phyloP scores from a whole-genome alignment of 2,329 filamentous ascomycete species.

The Thielaviopsis ethacetica region DNA sequence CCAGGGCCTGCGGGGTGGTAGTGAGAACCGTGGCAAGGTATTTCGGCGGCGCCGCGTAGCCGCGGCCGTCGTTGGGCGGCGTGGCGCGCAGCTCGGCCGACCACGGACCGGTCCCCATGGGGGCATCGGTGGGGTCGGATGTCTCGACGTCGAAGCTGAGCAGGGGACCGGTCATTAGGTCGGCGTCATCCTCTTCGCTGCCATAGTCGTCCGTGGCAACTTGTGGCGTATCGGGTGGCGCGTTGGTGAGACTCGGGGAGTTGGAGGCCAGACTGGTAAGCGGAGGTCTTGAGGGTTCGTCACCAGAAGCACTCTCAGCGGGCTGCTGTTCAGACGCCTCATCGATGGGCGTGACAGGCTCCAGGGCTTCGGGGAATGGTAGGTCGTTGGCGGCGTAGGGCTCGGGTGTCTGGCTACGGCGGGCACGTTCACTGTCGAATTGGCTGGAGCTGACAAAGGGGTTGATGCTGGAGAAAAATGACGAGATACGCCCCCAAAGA shows the following conservation, averaged over 20 bases:
- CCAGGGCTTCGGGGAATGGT: conserved; percentile 15
- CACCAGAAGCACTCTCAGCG: neutral
- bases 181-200: conserved; percentile 40
- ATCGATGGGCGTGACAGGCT: conserved; percentile 20
- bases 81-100: conserved; percentile 42
- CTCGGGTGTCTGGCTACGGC: conserved; percentile 14
- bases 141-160: conserved; percentile 47
- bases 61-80: conserved; percentile 19
- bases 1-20: conserved; percentile 30
- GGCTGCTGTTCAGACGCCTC: conserved; percentile 10
- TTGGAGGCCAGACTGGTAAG: neutral
- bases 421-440: conserved; percentile 14
- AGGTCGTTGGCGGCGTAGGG: conserved; percentile 14
- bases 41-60: conserved; percentile 15
- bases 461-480: neutral
- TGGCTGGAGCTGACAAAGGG: conserved; percentile 12
- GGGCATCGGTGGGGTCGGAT: conserved; percentile 33
- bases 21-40: conserved; percentile 35
- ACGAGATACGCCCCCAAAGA: neutral
- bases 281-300: neutral
- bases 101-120: conserved; percentile 31
- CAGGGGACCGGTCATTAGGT: conserved; percentile 37
- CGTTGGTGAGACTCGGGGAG: neutral
- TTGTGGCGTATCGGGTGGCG: neutral
- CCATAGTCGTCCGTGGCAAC: conserved; percentile 33